phyloP scores from a whole-genome alignment of 176 grass and related monocot species.

The Aechmea fasciata region DNA sequence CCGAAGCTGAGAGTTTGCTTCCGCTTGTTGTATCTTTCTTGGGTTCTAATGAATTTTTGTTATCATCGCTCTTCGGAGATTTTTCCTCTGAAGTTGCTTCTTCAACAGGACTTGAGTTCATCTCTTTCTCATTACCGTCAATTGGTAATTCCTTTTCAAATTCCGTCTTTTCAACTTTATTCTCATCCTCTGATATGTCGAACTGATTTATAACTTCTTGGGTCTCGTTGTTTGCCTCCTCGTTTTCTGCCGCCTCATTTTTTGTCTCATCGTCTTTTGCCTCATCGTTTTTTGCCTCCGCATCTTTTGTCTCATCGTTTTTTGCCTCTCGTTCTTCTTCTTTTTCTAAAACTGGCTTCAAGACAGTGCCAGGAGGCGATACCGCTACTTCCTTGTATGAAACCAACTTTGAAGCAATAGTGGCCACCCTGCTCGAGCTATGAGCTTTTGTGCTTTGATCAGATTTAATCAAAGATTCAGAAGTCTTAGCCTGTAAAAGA shows the following conservation, averaged over 20 bases:
- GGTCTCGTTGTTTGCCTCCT: slow-evolving; percentile 10
- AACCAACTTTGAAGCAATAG: slow-evolving; percentile 64
- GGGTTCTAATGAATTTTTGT: slow-evolving; percentile 29
- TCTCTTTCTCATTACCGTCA: slow-evolving; percentile 37
- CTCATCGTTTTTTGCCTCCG: slow-evolving; percentile 8
- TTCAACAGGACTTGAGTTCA: slow-evolving; percentile 29
- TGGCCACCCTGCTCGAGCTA: slow-evolving; percentile 32
- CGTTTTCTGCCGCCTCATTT: slow-evolving; percentile 13
- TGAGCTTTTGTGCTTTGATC: slow-evolving; percentile 24
- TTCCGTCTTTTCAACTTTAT: slow-evolving; percentile 31
- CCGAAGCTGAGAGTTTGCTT: slow-evolving; percentile 97
- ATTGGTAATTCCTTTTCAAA: slow-evolving; percentile 32
- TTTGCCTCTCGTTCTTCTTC: slow-evolving; percentile 34
- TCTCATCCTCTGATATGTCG: slow-evolving; percentile 38
- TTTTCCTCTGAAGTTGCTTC: slow-evolving; percentile 23
- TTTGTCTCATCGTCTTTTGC: slow-evolving; percentile 14
- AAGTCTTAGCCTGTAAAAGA: slow-evolving; percentile 25
- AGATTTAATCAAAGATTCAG: slow-evolving; percentile 10
- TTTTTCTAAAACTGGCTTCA: slow-evolving; percentile 61
- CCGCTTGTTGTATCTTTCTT: slow-evolving; percentile 45
- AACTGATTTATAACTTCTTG: slow-evolving; percentile 26
- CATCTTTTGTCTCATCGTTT: slow-evolving; percentile 15
- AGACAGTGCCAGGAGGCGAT: slow-evolving; percentile 69
- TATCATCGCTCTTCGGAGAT: slow-evolving; percentile 35
- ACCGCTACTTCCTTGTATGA: slow-evolving; percentile 98